Evolutionary conservation across 805 yeast species (phyloP), one percentile per base, ranked within the genome.

Genomic region (Kazachstania africana): DNA sequence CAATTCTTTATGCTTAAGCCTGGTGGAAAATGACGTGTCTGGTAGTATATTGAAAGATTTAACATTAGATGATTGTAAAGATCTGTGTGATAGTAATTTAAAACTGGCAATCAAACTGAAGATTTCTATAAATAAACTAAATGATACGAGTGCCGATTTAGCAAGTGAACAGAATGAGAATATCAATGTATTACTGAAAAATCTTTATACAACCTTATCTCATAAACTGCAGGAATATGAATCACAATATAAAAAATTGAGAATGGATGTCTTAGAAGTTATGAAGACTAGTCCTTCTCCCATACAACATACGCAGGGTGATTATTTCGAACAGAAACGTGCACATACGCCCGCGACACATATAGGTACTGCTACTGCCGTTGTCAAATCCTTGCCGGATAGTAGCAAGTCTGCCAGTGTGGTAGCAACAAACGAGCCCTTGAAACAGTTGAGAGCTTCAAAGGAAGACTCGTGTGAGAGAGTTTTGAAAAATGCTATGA

Each of bases 381-480:
- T 17, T 6, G 6, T 24, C 12, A 16, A 26, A 10, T 29, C 33
- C 12, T 13, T 27, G 3, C 12, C 33, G n/a, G 23, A 22, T 12
- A 17, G 17, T 9, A 27, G 13, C 3, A 10, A 21, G 3, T 14
- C 17, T 13, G 23, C n/a, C 6, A 8, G 23, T 5, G 19, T 26
- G 12, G 12, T 26, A 16, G 5, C 26, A 6, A 24, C 16, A 21
- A 36, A 32, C 17, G 38, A 36, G 22, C 36, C 38, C 10, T 24
- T 36, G 6, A 36, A 32, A 25, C 91, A 82, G 44, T 58, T 87
- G 38, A 60, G 91, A 28, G 93, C 94, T 1, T 78, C 88, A 6
- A 75, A 82, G 16, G 94, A 85, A 34, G 97, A 88, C 45, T 85
- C 95, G 2, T 85, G 95, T 52, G 75, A 79, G 44, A 81, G 81